Evolutionary conservation across 2,329 filamentous ascomycete genomes (phyloP), one percentile per base, ranked within the genome.

Genomic region (Cytospora paraplurivora): DNA sequence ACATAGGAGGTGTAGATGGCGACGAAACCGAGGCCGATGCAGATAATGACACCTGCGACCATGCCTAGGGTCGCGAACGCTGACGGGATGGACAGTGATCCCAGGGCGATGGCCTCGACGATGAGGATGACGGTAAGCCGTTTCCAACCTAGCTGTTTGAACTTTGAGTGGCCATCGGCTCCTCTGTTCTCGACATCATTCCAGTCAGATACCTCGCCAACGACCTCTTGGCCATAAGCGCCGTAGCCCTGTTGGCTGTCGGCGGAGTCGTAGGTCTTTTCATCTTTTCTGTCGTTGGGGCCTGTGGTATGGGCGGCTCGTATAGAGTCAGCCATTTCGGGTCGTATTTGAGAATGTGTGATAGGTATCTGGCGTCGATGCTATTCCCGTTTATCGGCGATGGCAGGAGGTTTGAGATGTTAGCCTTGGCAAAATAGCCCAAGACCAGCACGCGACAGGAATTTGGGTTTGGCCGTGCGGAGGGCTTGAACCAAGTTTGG

Each of bases 51-150:
- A 27, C 76, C 76, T 8, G 73, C 69, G 13, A 78, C 76, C 82
- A 85, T 84, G 60, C 82, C 82, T 27, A 85, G 78, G 3, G 77
- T 77, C 12, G 82, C 81, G 68, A 85, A 85, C 17, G 81, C 81
- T 1, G 73, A 69, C 4, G 82, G 82, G 54, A 85, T 76, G 66
- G 80, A 81, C 59, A 85, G 74, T 64, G 76, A 78, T 54, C 82
- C 82, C 17, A 85, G 80, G 6, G 82, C 82, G 66, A 85, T 83
- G 61, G 82, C 82, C 72, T 84, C 82, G 69, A 85, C 82, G 65
- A 85, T 82, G 65, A 85, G 77, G 34, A 85, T 78, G 27, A 85
- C 73, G 2, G 82, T 83, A 38, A 85, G 76, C 13, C 82, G 81
- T 71, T 84, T 85, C 82, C 82, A 85, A 59, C 82, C 82, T 27